Evolutionary conservation across 2,329 filamentous ascomycete species (phyloP).

Genomic region (Mycogone perniciosa): DNA sequence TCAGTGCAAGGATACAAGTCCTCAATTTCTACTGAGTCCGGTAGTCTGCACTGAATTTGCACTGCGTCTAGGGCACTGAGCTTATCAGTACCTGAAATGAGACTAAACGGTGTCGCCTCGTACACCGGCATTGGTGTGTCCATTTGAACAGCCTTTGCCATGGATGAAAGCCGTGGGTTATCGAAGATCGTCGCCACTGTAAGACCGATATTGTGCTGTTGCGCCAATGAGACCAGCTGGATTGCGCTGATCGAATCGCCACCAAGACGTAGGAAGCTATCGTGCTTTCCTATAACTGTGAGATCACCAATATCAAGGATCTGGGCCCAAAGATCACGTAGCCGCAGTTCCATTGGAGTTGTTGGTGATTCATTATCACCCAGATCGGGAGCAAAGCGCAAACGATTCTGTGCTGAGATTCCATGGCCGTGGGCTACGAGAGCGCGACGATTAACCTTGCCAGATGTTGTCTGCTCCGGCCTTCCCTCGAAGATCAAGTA

Average conservation of each 20-base stretch:
- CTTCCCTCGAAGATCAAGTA: too few relatives aligned
- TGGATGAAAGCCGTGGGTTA: not conserved
- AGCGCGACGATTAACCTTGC: too few relatives aligned
- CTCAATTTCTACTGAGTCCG: slow-evolving; percentile 1
- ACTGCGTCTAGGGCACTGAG: not conserved
- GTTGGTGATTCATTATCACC: not conserved
- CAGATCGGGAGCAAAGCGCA: not conserved
- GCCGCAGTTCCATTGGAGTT: not conserved
- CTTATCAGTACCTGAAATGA: not conserved
- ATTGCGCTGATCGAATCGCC: slow-evolving; percentile 12
- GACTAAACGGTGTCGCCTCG: not conserved
- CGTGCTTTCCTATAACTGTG: slow-evolving; percentile 7
- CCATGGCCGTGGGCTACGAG: not conserved
- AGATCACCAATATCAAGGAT: not conserved
- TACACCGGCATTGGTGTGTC: not conserved
- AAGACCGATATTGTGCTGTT: not conserved
- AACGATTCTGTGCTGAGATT: not conserved
- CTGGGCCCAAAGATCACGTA: slow-evolving; percentile 7
- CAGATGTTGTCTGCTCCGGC: too few relatives aligned
- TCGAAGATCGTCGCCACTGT: not conserved
- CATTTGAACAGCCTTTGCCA: not conserved
- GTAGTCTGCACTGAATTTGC: not conserved
- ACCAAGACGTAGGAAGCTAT: slow-evolving; percentile 11
- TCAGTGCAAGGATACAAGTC: slow-evolving; percentile 16
- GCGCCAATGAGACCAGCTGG: not conserved